Evolutionary conservation across 441 rosid genomes (phyloP), one percentile per base, ranked within the genome.

Genomic region (Geranium incanum): DNA sequence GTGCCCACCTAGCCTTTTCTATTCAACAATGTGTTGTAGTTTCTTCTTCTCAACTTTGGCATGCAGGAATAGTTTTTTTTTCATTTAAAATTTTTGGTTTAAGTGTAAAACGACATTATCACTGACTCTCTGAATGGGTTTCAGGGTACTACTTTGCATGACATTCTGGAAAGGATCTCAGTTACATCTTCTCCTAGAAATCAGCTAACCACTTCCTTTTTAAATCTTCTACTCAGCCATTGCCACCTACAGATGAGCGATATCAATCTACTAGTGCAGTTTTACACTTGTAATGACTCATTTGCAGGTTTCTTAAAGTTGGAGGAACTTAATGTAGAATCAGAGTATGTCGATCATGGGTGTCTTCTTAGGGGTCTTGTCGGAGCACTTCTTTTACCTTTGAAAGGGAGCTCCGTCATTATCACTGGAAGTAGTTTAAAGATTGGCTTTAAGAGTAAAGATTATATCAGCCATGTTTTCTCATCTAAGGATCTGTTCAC

Each of bases 111-210:
- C 19, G 45, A 37, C 16, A 13, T 55, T 65, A 23, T 55, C 21
- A 43, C 64, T 41, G 21, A 68, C 73, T 39, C 41, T 41, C 74
- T 73, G 37, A 64, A 4, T 68, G 66, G 57, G 38, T 72, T 62
- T 68, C 88, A 90, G 97, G 99, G 97, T 60, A 75, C 82, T 73
- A 74, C 82, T 74, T 80, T 92, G 75, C 99, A 92, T 76, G 88
- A 80, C 43, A 78, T 86, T 72, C 81, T 94, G 80, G 86, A 82
- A 75, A 84, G 81, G 75, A 72, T 92, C 69, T 71, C 85, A 71
- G 77, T 48, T 59, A 76, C 74, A 12, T 71, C 72, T 71, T 71
- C 84, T 36, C 77, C 80, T 74, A 85, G 81, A 73, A 82, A 72
- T 70, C 70, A 79, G 77, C 77, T 86, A 36, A 80, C 79, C 75